Evolutionary conservation across 2,329 filamentous ascomycete genomes (phyloP), one percentile per base, ranked within the genome.

Genomic region (Xylogone sp.): DNA sequence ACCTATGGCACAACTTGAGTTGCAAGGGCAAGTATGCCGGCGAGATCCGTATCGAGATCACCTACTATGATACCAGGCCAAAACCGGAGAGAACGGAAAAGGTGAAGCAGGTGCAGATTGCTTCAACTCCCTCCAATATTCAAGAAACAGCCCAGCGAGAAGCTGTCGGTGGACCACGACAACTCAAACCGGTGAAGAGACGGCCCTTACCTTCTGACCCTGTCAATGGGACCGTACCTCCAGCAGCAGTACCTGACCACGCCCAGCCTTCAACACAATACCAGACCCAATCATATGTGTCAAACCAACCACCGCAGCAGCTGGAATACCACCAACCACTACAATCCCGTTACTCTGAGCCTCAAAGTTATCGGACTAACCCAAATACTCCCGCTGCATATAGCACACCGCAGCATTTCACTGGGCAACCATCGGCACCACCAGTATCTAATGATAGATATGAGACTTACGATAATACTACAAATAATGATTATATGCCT

Each of bases 1-100:
- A 99, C 69, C 76, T 90, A 50, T 99, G 94, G 94, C 92, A 97
- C 67, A 84, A 77, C 53, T 75, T 99, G 59, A 87, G 82, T 57
- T 97, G 84, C 76, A 90, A 86, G 65, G 91, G 92, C 56, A 96
- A 96, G 76, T 99, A 97, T 63, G 93, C 94, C 6, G 94, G 94
- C 50, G 93, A 97, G 69, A 85, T 99, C 57, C 82, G 93, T 59
- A 86, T 99, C 57, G 94, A 99, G 71, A 86, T 97, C 71, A 99
- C 94, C 42, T 99, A 88, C 72, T 99, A 97, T 75, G 94, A 99
- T 68, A 85, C 81, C 51, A 81, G 93, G 21, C 88, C 90, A 19
- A 94, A 94, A 70, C 79, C 80, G 12, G 90, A 95, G 53, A 91
- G 87, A 70, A 72, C 77, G 7, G 77, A 82, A 54, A 85, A 81